phyloP scores from a whole-genome alignment of 257 asterid genomes.

The Capsicum chinense region DNA sequence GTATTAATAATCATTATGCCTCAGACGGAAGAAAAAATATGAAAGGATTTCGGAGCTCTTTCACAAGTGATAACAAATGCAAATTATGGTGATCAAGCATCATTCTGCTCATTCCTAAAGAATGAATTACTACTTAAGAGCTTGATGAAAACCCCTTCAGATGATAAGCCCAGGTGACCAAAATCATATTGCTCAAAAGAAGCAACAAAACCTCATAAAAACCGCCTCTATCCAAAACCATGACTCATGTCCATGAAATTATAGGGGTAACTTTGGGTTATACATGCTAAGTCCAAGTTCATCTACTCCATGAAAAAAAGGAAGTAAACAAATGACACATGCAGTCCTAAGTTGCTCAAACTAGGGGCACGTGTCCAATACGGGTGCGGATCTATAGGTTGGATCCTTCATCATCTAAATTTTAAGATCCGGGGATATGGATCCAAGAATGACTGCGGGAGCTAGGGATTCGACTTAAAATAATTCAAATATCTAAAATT shows the following conservation, averaged over 20 bases:
- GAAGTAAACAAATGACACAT: background rate
- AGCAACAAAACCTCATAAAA: background rate
- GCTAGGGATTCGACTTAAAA: too few relatives aligned
- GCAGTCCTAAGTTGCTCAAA: too few relatives aligned
- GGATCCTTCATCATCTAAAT: too few relatives aligned
- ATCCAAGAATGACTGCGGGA: too few relatives aligned
- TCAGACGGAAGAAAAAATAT: background rate
- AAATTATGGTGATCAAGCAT: background rate
- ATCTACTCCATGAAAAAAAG: slow-evolving; percentile 22
- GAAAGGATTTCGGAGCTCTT: background rate
- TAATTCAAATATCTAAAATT: too few relatives aligned
- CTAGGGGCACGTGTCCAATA: too few relatives aligned
- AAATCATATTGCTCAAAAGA: background rate
- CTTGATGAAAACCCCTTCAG: background rate
- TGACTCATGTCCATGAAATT: background rate
- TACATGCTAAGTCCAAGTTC: too few relatives aligned
- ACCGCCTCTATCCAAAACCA: background rate
- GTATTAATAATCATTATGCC: background rate
- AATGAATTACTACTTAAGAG: background rate
- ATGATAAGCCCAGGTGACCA: background rate
- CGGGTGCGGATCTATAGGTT: too few relatives aligned
- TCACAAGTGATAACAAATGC: background rate
- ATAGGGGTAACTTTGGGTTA: background rate
- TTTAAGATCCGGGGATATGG: too few relatives aligned
- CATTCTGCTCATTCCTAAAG: background rate